phyloP scores from a whole-genome alignment of 306 rosid species.

The Alnus rubra region DNA sequence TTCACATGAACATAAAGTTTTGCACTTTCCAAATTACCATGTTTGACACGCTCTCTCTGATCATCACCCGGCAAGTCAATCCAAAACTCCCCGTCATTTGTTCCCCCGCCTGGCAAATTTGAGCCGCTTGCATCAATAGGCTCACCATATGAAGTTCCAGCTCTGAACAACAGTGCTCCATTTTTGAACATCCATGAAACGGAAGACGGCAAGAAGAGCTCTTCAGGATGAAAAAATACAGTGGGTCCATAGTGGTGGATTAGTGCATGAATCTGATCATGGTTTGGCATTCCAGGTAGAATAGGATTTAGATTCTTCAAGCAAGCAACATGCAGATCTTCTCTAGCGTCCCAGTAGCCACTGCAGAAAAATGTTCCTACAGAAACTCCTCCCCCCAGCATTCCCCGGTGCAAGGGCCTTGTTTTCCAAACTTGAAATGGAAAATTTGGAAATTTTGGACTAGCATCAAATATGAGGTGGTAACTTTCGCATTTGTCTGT shows the following conservation, averaged over 20 bases:
- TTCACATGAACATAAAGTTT: constrained; percentile 79
- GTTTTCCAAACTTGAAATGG: constrained; percentile 63
- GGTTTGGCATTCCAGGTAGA: constrained; percentile 64
- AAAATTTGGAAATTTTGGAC: constrained; percentile 27
- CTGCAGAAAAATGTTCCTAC: constrained; percentile 74
- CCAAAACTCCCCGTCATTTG: constrained; percentile 74
- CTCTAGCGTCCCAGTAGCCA: constrained; percentile 38
- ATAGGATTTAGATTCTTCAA: constrained; percentile 67
- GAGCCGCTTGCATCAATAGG: constrained; percentile 61
- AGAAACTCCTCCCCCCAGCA: constrained; percentile 65
- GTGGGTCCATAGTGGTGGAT: constrained; percentile 88
- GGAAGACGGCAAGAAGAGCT: constrained; percentile 85
- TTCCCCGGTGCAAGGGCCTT: constrained; percentile 67
- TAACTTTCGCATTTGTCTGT: constrained; percentile 66
- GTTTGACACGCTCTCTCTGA: constrained; percentile 47
- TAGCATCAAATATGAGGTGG: constrained; percentile 40
- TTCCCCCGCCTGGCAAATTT: constrained; percentile 69
- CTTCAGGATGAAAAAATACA: constrained; percentile 79
- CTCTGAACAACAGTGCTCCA: constrained; percentile 60
- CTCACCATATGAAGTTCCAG: constrained; percentile 50
- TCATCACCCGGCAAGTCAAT: constrained; percentile 74
- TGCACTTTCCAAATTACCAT: constrained; percentile 70
- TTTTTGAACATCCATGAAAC: constrained; percentile 82
- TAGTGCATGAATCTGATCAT: constrained; percentile 72
- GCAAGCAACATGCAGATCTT: constrained; percentile 65